Conservation (phyloP, 2,329 filamentous ascomycete genomes). For the Ceratocystis ficicola region DNA sequence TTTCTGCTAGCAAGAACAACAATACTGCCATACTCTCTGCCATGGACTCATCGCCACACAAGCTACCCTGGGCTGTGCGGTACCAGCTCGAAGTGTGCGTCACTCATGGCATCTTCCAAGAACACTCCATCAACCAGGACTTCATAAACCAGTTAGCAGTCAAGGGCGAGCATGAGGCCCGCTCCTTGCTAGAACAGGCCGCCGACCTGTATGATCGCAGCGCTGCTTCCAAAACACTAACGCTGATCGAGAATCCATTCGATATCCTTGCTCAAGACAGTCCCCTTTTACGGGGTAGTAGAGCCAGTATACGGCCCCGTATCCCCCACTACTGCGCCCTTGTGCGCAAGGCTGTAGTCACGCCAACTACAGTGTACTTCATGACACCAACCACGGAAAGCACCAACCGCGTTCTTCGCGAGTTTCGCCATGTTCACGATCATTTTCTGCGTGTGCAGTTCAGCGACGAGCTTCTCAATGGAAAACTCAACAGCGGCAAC, state of each 20-base stretch:
- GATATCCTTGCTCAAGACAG: constrained; percentile 49
- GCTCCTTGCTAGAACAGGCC: constrained; percentile 60
- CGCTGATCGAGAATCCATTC: constrained; percentile 55
- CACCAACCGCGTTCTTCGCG: constrained; percentile 74
- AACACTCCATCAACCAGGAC: constrained; percentile 54
- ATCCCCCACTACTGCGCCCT: constrained; percentile 62
- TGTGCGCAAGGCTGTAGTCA: constrained; percentile 65
- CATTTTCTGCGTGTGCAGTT: constrained; percentile 85
- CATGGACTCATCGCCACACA: constrained; percentile 4
- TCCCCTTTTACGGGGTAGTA: constrained; percentile 25
- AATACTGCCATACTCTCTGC: constrained; percentile 14
- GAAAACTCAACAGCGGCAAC: constrained; percentile 45
- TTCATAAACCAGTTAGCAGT: constrained; percentile 54
- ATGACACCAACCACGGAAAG: constrained; percentile 69
- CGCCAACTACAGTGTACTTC: constrained; percentile 71
- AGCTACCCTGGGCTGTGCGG: constrained; percentile 56
- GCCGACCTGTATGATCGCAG: constrained; percentile 35
- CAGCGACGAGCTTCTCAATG: constrained; percentile 59
- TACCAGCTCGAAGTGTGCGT: constrained; percentile 92
- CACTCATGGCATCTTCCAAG: constrained; percentile 64
- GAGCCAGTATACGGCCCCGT: constrained; percentile 5
- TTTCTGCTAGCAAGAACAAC: constrained; percentile 5
- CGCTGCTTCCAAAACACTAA: constrained; percentile 33
- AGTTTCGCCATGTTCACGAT: constrained; percentile 56
- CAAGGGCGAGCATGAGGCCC: constrained; percentile 39